phyloP scores from a whole-genome alignment of 148 eudicot species.

The Gaultheria prostrata region DNA sequence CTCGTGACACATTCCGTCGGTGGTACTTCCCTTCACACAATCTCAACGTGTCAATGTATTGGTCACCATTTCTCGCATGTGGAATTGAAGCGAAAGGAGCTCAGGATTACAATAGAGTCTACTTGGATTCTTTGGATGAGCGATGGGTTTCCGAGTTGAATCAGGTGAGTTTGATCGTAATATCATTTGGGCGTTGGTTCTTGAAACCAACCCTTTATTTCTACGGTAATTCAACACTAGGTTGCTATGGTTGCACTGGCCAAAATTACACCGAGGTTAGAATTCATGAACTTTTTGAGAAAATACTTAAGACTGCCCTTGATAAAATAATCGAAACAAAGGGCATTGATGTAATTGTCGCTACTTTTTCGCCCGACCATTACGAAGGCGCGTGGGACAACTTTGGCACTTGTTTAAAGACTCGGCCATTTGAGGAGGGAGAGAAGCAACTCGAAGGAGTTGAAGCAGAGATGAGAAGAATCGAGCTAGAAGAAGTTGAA shows the following conservation, averaged over 20 bases:
- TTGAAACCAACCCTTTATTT: conserved; percentile 62
- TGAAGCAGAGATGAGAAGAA: conserved; percentile 73
- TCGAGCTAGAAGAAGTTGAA: conserved; percentile 45
- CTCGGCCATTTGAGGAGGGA: conserved; percentile 48
- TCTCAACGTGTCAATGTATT: conserved; percentile 57
- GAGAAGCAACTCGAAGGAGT: conserved; percentile 63
- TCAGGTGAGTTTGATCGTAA: conserved; percentile 59
- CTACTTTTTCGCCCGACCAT: conserved; percentile 87
- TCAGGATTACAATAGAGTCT: conserved; percentile 43
- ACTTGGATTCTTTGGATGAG: conserved; percentile 64
- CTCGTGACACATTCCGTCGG: conserved; percentile 45
- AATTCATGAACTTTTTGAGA: conserved; percentile 62
- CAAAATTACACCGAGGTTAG: conserved; percentile 57
- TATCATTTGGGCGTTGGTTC: conserved; percentile 91
- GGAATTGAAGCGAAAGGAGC: conserved; percentile 62
- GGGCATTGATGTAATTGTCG: conserved; percentile 53
- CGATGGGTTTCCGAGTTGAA: conserved; percentile 69
- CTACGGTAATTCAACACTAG: conserved; percentile 47
- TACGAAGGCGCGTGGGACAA: conserved; percentile 98
- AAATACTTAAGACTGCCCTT: conserved; percentile 68
- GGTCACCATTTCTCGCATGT: conserved; percentile 85
- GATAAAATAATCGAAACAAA: conserved; percentile 39
- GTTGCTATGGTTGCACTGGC: conserved; percentile 57
- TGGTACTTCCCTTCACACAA: conserved; percentile 70
- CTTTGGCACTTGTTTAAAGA: conserved; percentile 75